phyloP scores from a whole-genome alignment of 1,284 basidiomycete genomes.

The Trametes hirsuta region DNA sequence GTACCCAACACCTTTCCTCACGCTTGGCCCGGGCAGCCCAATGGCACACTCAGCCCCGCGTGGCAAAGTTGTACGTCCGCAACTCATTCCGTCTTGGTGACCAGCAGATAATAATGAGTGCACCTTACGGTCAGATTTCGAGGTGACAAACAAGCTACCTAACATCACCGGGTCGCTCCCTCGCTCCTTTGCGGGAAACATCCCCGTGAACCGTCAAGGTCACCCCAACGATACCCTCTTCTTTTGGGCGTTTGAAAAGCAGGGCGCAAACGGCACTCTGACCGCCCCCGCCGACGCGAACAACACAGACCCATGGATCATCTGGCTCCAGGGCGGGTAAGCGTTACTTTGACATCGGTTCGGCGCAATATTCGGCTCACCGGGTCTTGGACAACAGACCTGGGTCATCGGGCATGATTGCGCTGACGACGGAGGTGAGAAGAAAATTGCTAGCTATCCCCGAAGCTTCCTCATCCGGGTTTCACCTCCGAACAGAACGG shows the following conservation, averaged over 20 bases:
- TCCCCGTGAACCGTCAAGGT: constrained; percentile 56
- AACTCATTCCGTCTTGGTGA: not conserved
- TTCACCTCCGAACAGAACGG: constrained; percentile 54
- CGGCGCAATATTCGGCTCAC: not conserved
- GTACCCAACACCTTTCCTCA: constrained; percentile 29
- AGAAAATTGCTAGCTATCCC: not conserved
- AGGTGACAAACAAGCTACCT: constrained; percentile 47
- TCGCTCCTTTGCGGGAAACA: constrained; percentile 70
- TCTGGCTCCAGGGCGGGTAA: constrained; percentile 73
- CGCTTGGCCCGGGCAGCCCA: constrained; percentile 30
- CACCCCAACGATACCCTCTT: constrained; percentile 71
- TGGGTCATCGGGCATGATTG: constrained; percentile 72
- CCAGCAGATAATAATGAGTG: not conserved
- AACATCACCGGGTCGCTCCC: constrained; percentile 63
- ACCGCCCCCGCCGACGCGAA: constrained; percentile 39
- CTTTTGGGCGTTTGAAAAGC: constrained; percentile 62
- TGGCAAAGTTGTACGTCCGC: constrained; percentile 36
- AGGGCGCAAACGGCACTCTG: constrained; percentile 62
- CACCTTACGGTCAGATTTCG: constrained; percentile 23
- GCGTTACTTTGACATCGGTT: not conserved
- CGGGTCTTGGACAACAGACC: constrained; percentile 36
- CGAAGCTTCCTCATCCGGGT: not conserved
- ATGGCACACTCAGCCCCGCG: constrained; percentile 32
- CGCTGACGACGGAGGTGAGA: constrained; percentile 63
- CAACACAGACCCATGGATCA: constrained; percentile 64